Percentiles rank a stretch among this genome's conserved stretches.
phyloP scores from a whole-genome alignment of 208 protist genomes.

The Blastocrithidia nonstop region DNA sequence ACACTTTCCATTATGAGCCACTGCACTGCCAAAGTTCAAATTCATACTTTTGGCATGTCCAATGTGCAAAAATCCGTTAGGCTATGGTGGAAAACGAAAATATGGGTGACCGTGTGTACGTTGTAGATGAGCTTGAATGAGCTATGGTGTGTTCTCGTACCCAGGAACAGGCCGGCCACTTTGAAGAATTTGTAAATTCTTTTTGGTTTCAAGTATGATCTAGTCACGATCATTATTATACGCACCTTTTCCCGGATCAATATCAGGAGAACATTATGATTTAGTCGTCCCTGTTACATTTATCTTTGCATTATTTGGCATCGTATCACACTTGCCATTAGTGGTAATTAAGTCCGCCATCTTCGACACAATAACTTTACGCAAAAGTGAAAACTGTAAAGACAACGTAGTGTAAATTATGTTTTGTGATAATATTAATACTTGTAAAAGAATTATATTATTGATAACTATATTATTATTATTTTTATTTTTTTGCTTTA shows the following conservation, averaged over 20 bases:
- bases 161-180: slow-evolving; percentile 68
- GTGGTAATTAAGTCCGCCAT: too few species aligned
- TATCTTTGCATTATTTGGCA: not conserved
- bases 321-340: not conserved
- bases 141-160: slow-evolving; percentile 52
- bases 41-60: slow-evolving; percentile 99
- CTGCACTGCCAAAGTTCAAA: slow-evolving; percentile 97
- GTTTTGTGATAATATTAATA: too few species aligned
- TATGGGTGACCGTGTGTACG: slow-evolving; percentile 60
- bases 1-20: slow-evolving; percentile 86
- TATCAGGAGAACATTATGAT: slow-evolving; percentile 31
- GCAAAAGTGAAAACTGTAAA: too few species aligned
- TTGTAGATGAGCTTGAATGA: slow-evolving; percentile 40
- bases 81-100: slow-evolving; percentile 94
- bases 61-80: slow-evolving; percentile 98
- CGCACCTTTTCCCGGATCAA: slow-evolving; percentile 17
- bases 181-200: slow-evolving; percentile 58
- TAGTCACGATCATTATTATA: slow-evolving; percentile 9
- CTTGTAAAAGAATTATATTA: too few species aligned
- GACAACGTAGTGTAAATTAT: too few species aligned
- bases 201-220: slow-evolving; percentile 34
- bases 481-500: too few species aligned
- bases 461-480: too few species aligned
- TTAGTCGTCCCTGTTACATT: slow-evolving; percentile 2
- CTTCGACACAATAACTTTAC: too few species aligned